Evolutionary conservation across 2,329 filamentous ascomycete species (phyloP).

Genomic region (Aaosphaeria pasadenensis): DNA sequence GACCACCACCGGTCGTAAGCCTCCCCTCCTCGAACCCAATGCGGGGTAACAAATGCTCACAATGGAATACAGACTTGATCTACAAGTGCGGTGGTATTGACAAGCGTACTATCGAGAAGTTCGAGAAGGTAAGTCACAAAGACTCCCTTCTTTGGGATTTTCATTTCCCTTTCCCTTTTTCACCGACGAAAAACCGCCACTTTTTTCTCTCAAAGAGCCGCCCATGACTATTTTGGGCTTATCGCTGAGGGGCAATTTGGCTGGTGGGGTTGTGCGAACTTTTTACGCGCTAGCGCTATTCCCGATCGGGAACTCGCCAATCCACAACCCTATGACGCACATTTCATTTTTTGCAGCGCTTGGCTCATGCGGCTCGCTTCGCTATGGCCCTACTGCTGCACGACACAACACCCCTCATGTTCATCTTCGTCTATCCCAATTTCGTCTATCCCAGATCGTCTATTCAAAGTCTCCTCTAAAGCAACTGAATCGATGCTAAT

Average conservation of each 20-base stretch:
- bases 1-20: slow-evolving; percentile 81
- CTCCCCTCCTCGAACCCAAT: slow-evolving; percentile 24
- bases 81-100: slow-evolving; percentile 99
- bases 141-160: slow-evolving; percentile 12
- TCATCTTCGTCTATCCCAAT: too few relatives aligned
- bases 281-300: slow-evolving; percentile 35
- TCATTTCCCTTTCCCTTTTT: not conserved
- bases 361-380: not conserved
- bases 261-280: slow-evolving; percentile 40
- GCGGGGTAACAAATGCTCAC: slow-evolving; percentile 26
- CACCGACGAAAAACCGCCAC: slow-evolving; percentile 7
- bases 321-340: slow-evolving; percentile 32
- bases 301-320: slow-evolving; percentile 26
- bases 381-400: not conserved
- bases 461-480: not conserved
- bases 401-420: too few relatives aligned
- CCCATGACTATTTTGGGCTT: slow-evolving; percentile 19
- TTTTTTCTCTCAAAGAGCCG: slow-evolving; percentile 6
- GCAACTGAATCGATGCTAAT: slow-evolving; percentile 33
- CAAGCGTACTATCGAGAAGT: slow-evolving; percentile 99
- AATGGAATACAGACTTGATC: slow-evolving; percentile 77
- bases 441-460: too few relatives aligned
- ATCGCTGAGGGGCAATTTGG: slow-evolving; percentile 37
- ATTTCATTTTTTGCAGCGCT: slow-evolving; percentile 5
- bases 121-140: slow-evolving; percentile 85